These are phyloP conservation scores for Crucibulum laeve DNA, from an alignment of 768 basidiomycete species.

Conservation along the genomic window DNA sequence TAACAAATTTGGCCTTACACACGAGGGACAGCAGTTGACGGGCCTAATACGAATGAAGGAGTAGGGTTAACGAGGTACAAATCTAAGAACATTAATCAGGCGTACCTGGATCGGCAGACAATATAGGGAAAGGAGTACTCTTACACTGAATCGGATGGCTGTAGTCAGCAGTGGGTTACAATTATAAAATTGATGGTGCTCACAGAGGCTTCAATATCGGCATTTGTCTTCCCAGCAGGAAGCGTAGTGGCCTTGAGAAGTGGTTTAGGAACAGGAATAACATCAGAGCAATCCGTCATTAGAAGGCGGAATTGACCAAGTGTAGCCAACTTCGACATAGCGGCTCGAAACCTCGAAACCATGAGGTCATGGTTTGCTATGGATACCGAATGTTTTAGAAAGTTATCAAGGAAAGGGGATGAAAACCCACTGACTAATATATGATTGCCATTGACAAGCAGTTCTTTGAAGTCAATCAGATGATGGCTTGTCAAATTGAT, in stretches of 20 bases:
- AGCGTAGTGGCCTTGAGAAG: constrained; percentile 13
- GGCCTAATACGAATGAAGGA: no score
- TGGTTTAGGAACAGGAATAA: constrained; percentile 13
- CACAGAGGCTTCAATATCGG: constrained; percentile 22
- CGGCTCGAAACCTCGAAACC: constrained; percentile 19
- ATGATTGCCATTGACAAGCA: constrained; percentile 36
- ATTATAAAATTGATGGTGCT: no score
- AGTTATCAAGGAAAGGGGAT: background rate
- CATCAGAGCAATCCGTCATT: constrained; percentile 23
- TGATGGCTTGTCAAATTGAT: background rate
- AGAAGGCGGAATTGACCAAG: constrained; percentile 17
- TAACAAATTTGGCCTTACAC: no score
- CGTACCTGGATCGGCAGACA: no score
- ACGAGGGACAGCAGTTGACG: no score
- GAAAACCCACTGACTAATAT: constrained; percentile 17
- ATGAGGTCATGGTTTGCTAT: constrained; percentile 18
- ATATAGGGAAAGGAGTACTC: no score
- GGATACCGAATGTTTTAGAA: background rate
- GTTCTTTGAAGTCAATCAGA: constrained; percentile 14
- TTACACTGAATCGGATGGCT: no score
- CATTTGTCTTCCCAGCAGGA: constrained; percentile 22
- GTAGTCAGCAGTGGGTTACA: no score
- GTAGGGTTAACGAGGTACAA: no score
- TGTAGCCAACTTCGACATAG: constrained; percentile 26
- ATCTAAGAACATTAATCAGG: no score